Evolutionary conservation across 345 rosid genomes (phyloP).

Genomic region (Excoecaria cochinchinensis): DNA sequence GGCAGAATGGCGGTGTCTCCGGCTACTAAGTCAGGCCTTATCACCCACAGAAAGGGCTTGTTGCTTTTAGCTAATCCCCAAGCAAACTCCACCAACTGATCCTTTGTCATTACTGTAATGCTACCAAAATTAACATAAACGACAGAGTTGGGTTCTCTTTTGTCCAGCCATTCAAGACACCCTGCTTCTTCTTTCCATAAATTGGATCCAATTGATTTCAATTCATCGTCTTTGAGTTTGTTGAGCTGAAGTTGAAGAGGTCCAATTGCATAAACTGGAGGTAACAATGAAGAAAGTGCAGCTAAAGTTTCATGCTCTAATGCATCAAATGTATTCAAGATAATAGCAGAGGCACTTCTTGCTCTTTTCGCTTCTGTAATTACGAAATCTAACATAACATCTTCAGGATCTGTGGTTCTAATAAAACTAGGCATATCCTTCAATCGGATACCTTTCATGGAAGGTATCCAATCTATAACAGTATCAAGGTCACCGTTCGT

Average conservation of each 20-base stretch:
- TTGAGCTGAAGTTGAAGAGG: slow-evolving; percentile 12
- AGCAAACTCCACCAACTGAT: slow-evolving; percentile 15
- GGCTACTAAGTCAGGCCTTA: slow-evolving; percentile 15
- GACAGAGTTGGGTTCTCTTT: slow-evolving; percentile 12
- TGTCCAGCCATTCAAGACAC: slow-evolving; percentile 13
- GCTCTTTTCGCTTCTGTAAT: slow-evolving; percentile 4
- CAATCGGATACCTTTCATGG: slow-evolving; percentile 20
- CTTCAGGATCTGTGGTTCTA: slow-evolving; percentile 21
- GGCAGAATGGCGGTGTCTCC: slow-evolving; percentile 14
- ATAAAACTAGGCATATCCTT: slow-evolving; percentile 13
- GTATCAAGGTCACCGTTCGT: slow-evolving; percentile 19
- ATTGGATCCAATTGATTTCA: slow-evolving; percentile 16
- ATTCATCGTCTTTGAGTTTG: background rate
- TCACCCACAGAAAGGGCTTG: slow-evolving; percentile 14
- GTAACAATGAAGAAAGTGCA: background rate
- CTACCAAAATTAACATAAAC: slow-evolving; percentile 22
- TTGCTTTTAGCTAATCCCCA: slow-evolving; percentile 24
- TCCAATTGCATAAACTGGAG: slow-evolving; percentile 16
- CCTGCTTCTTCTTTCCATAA: slow-evolving; percentile 15
- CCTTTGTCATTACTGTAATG: slow-evolving; percentile 16
- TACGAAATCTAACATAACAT: background rate
- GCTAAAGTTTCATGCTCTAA: slow-evolving; percentile 9
- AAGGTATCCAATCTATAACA: slow-evolving; percentile 19
- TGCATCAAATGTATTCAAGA: slow-evolving; percentile 16
- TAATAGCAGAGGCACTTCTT: slow-evolving; percentile 7